These are phyloP conservation scores for Fraxinus americana DNA, from an alignment of 257 asterid genomes.

Conservation along the genomic window DNA sequence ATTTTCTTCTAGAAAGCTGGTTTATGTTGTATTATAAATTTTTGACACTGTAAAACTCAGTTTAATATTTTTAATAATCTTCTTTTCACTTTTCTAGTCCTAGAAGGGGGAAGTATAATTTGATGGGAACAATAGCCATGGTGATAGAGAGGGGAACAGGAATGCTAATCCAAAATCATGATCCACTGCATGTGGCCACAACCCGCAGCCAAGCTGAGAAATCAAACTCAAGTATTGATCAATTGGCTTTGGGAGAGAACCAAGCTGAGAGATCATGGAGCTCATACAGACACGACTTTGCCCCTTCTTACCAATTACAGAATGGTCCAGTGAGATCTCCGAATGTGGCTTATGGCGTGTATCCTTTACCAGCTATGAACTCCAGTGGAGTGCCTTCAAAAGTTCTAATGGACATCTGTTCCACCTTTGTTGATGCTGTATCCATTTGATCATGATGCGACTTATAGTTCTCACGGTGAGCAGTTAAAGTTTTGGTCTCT, in stretches of 20 bases:
- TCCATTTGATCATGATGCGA: slow-evolving; percentile 67
- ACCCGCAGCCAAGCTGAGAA: slow-evolving; percentile 69
- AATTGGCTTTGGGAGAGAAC: slow-evolving; percentile 49
- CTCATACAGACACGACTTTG: slow-evolving; percentile 34
- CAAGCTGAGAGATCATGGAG: slow-evolving; percentile 68
- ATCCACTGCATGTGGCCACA: slow-evolving; percentile 54
- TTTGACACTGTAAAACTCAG: background rate
- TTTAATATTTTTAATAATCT: slow-evolving; percentile 7
- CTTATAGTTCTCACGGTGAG: background rate
- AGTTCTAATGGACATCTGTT: slow-evolving; percentile 49
- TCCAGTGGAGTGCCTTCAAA: background rate
- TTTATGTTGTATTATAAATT: background rate
- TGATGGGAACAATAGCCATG: slow-evolving; percentile 43
- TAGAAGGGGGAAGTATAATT: slow-evolving; percentile 75
- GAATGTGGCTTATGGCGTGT: slow-evolving; percentile 39
- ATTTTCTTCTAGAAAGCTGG: background rate
- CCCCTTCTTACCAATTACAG: slow-evolving; percentile 62
- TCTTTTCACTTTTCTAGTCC: slow-evolving; percentile 49
- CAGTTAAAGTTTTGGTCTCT: slow-evolving; percentile 72
- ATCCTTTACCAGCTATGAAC: background rate
- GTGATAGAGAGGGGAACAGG: slow-evolving; percentile 85
- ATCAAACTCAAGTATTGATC: slow-evolving; percentile 62
- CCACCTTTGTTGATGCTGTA: slow-evolving; percentile 72
- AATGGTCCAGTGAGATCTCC: slow-evolving; percentile 63
- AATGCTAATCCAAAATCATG: slow-evolving; percentile 63